These are phyloP conservation scores for Starmerella vitae DNA, from an alignment of 805 yeast species.

Conservation along the genomic window DNA sequence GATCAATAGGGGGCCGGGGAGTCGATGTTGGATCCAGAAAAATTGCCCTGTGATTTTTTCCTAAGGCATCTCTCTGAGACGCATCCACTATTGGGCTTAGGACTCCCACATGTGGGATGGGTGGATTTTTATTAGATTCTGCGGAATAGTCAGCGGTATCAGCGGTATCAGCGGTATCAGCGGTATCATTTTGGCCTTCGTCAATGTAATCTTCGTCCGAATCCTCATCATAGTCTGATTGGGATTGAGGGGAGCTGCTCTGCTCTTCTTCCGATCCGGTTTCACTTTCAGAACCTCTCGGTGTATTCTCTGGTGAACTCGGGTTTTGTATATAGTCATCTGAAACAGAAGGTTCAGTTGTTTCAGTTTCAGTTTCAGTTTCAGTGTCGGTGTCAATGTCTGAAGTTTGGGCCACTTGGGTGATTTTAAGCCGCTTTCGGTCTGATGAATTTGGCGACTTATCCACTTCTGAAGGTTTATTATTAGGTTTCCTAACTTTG, in stretches of 20 bases:
- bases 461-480: too few species aligned
- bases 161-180: not conserved
- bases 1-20: not conserved
- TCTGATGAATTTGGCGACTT: too few species aligned
- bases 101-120: not conserved
- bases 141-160: not conserved
- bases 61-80: not conserved
- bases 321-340: too few species aligned
- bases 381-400: too few species aligned
- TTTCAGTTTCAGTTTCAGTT: not conserved
- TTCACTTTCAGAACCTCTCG: too few species aligned
- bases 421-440: too few species aligned
- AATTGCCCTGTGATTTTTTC: not conserved
- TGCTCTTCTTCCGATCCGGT: too few species aligned
- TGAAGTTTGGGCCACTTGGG: too few species aligned
- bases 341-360: not conserved
- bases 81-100: not conserved
- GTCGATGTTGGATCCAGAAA: not conserved
- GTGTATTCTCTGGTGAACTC: too few species aligned
- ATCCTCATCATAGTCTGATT: not conserved
- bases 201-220: not conserved
- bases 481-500: too few species aligned
- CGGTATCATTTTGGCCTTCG: not conserved
- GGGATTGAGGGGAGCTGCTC: too few species aligned
- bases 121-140: not conserved